Evolutionary conservation across 345 rosid species (phyloP).

Genomic region (Ailanthus altissimus): DNA sequence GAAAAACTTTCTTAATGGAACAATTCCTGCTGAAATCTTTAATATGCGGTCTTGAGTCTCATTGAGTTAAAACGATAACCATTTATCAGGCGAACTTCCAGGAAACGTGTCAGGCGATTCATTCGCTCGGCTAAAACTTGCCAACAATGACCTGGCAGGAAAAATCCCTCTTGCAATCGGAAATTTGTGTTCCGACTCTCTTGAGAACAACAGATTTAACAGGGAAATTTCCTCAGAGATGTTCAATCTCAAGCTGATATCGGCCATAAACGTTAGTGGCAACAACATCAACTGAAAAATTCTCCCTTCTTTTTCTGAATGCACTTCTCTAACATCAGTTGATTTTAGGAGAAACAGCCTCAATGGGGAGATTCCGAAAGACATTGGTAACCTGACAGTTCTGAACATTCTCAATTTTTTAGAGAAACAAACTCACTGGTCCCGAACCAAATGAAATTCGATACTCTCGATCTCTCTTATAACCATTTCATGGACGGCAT

Average conservation of each 20-base stretch:
- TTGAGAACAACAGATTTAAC: slow-evolving; percentile 52
- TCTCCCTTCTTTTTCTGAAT: slow-evolving; percentile 48
- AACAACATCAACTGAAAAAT: slow-evolving; percentile 63
- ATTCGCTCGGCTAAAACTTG: slow-evolving; percentile 42
- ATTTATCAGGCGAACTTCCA: slow-evolving; percentile 77
- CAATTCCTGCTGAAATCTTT: slow-evolving; percentile 71
- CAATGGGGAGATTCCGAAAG: slow-evolving; percentile 63
- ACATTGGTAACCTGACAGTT: slow-evolving; percentile 40
- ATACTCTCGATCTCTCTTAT: slow-evolving; percentile 62
- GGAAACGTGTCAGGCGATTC: slow-evolving; percentile 46
- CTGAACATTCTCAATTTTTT: slow-evolving; percentile 68
- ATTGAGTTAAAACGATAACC: slow-evolving; percentile 60
- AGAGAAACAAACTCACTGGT: slow-evolving; percentile 66
- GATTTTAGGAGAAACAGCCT: slow-evolving; percentile 73
- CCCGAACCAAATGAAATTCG: slow-evolving; percentile 60
- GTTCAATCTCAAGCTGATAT: slow-evolving; percentile 46
- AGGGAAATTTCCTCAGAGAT: slow-evolving; percentile 59
- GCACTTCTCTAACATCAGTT: slow-evolving; percentile 48
- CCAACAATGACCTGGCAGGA: slow-evolving; percentile 63
- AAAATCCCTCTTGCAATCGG: slow-evolving; percentile 63
- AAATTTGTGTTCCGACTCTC: slow-evolving; percentile 41
- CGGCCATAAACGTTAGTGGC: slow-evolving; percentile 47
- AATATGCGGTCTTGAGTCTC: slow-evolving; percentile 43
- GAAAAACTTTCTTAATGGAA: slow-evolving; percentile 57
- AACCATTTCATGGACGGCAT: slow-evolving; percentile 62